These are phyloP conservation scores for Boletus mariae DNA, from an alignment of 1,284 basidiomycete genomes.

Conservation along the genomic window DNA sequence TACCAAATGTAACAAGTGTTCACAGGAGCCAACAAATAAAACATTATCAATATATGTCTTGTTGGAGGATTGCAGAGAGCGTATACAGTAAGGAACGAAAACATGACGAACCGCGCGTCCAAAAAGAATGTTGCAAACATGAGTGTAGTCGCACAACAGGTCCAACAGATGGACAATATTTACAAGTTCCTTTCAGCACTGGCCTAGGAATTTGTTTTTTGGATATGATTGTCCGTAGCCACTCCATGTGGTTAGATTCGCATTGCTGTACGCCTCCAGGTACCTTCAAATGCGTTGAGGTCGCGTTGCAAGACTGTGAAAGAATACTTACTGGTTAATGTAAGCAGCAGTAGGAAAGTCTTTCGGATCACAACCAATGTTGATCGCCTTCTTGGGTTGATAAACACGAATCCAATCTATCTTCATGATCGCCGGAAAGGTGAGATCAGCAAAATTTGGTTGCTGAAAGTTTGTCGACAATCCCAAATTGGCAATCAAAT, in stretches of 20 bases:
- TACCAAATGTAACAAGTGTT: slow-evolving; percentile 1
- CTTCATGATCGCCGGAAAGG: slow-evolving; percentile 68
- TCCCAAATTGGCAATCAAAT: slow-evolving; percentile 79
- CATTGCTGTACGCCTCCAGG: slow-evolving; percentile 49
- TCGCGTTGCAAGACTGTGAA: background rate
- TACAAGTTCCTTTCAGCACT: slow-evolving; percentile 40
- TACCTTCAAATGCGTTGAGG: slow-evolving; percentile 39
- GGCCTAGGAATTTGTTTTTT: slow-evolving; percentile 50
- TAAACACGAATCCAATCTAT: slow-evolving; percentile 87
- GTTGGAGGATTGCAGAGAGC: slow-evolving; percentile 7
- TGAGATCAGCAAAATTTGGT: slow-evolving; percentile 63
- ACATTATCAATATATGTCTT: slow-evolving; percentile 3
- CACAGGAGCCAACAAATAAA: slow-evolving; percentile 7
- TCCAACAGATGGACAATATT: slow-evolving; percentile 9
- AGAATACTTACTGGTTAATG: slow-evolving; percentile 57
- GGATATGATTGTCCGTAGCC: slow-evolving; percentile 61
- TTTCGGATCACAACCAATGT: slow-evolving; percentile 80
- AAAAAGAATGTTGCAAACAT: slow-evolving; percentile 12
- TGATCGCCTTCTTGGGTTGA: slow-evolving; percentile 62
- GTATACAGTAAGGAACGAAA: slow-evolving; percentile 24
- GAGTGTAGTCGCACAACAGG: slow-evolving; percentile 7
- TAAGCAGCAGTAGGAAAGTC: slow-evolving; percentile 76
- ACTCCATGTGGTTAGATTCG: slow-evolving; percentile 59
- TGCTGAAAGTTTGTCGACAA: slow-evolving; percentile 76
- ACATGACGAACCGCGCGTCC: slow-evolving; percentile 10